Evolutionary conservation across 805 yeast genomes (phyloP), one percentile per base, ranked within the genome.

Genomic region (Pichia paraexigua): DNA sequence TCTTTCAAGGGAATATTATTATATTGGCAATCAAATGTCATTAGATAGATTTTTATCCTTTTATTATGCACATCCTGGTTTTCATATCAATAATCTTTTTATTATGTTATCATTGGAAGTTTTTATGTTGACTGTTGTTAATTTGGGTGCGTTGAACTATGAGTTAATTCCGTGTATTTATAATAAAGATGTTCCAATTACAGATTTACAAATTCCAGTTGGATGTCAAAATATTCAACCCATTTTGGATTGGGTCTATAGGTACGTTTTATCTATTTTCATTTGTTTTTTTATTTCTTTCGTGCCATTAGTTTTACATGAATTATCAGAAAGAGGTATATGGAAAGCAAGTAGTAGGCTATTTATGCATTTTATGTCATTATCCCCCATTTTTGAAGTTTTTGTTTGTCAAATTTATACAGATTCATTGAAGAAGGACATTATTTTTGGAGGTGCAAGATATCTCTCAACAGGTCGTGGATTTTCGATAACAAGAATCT

Each of bases 21-120:
- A 87, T 67, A 67, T 92, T 54, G 97, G 98, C 1, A 88, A 96
- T 2, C 88, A 83, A 59, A 71, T 92, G 50, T 96, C 97, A 2
- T 74, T 91, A 43, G 97, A 92, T 65, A 70, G 97, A 46, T 91
- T 92, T 70, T 69, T 92, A 48, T 88, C 97, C 0, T 92, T 92
- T 68, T 92, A 87, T 67, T 92, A 92, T 69, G 98, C 98, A 0
- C 98, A 92, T 66, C 92, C 97, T 12, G 98, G 98, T 7, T 92
- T 92, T 71, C 98, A 92, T 67, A 72, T 92, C 60, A 92, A 92
- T 66, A 92, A 92, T 64, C 73, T 91, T 58, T 87, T 91, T 61
- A 92, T 92, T 55, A 83, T 89, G 60, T 66, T 89, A 39, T 89
- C 97, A 0, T 82, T 90, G n/a, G 94, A 88, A 61, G 65, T 89